Conservation (phyloP, 331 rosid genomes). For the Spiraea crenata region DNA sequence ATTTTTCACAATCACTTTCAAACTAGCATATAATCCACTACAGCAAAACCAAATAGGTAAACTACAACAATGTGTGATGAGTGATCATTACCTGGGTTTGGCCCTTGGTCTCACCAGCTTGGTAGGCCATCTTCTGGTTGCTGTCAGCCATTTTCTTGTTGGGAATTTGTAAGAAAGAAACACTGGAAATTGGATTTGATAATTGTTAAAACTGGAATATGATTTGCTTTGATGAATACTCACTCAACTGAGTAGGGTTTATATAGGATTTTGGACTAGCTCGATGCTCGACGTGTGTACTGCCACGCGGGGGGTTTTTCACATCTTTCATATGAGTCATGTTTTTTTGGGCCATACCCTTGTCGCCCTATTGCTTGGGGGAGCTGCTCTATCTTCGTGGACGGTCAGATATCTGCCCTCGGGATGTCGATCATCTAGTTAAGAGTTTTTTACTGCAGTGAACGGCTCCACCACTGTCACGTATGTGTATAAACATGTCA, state of each 20-base stretch:
- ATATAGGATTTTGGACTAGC: not conserved
- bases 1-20: no score
- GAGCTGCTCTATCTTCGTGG: no score
- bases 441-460: no score
- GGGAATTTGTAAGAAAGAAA: not conserved
- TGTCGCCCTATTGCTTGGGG: not conserved
- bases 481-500: no score
- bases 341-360: not conserved
- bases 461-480: no score
- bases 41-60: not conserved
- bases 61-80: not conserved
- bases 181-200: not conserved
- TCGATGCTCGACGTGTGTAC: slow-evolving; percentile 9
- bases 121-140: slow-evolving; percentile 29
- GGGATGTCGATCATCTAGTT: no score
- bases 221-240: not conserved
- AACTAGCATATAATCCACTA: not conserved
- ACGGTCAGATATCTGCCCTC: no score
- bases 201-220: not conserved
- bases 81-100: slow-evolving; percentile 24
- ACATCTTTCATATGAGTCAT: not conserved
- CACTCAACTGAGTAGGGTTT: not conserved
- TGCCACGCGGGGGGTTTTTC: not conserved
- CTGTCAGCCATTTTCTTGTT: slow-evolving; percentile 33
- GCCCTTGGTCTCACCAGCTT: slow-evolving; percentile 46